A percentile compares a stretch with the other conserved stretches of the same genome.
These are phyloP conservation scores for Westerdykella aurantiaca DNA, from an alignment of 2,329 filamentous ascomycete genomes.

Conservation along the genomic window DNA sequence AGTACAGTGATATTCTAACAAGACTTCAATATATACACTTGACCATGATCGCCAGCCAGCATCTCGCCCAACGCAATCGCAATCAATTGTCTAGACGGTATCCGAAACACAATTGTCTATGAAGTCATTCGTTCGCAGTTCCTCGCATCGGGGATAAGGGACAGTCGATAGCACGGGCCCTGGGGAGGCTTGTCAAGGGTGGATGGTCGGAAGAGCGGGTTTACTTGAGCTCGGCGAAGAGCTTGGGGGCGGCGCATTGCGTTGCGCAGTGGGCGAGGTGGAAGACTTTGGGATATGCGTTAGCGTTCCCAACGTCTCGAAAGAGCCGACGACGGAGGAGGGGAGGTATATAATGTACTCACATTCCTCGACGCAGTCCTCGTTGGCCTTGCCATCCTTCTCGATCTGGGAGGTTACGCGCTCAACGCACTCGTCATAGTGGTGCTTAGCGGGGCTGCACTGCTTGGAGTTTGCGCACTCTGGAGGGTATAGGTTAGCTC, in stretches of 20 bases:
- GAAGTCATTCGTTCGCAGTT: conserved; percentile 11
- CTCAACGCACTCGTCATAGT: conserved; percentile 97
- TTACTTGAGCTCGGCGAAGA: conserved; percentile 91
- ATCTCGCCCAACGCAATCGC: conserved; percentile 18
- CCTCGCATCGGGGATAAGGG: conserved; percentile 2
- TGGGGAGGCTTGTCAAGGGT: conserved; percentile 7
- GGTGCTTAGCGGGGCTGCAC: conserved; percentile 88
- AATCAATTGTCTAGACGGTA: conserved; percentile 6
- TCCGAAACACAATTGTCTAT: too few relatives aligned
- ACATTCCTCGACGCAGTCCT: conserved; percentile 99
- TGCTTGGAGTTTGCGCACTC: conserved; percentile 84
- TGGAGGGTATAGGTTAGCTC: conserved; percentile 40
- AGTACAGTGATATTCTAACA: conserved; percentile 36
- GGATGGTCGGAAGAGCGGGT: conserved; percentile 5
- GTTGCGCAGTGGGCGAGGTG: conserved; percentile 95
- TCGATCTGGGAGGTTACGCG: conserved; percentile 71
- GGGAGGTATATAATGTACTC: conserved; percentile 43
- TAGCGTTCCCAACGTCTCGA: not conserved
- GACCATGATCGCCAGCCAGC: conserved; percentile 22
- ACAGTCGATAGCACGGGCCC: conserved; percentile 11
- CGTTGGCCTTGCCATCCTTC: conserved; percentile 67
- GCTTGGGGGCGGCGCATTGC: conserved; percentile 90
- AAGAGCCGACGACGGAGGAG: not conserved
- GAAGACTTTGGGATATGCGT: conserved; percentile 64
- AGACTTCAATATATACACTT: conserved; percentile 33